Evolutionary conservation across 2,329 filamentous ascomycete species (phyloP).

Genomic region (Penicillium concentricum): DNA sequence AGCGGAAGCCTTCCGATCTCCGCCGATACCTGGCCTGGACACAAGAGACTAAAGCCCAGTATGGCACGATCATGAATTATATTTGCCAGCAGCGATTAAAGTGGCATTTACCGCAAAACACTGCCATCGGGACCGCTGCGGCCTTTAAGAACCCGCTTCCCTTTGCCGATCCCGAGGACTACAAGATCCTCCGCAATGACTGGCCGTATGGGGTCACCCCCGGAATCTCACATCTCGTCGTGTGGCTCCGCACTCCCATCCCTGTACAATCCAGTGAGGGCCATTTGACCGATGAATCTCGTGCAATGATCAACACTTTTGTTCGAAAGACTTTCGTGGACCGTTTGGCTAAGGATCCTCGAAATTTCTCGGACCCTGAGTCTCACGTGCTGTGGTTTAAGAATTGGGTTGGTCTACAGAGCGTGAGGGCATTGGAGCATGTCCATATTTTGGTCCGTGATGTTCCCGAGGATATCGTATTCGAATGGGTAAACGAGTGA

Average conservation of each 20-base stretch:
- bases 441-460: constrained; percentile 55
- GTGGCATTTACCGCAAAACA: constrained; percentile 44
- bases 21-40: constrained; percentile 62
- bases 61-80: constrained; percentile 58
- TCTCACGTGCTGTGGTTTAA: constrained; percentile 63
- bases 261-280: constrained; percentile 47
- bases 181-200: constrained; percentile 59
- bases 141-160: constrained; percentile 48
- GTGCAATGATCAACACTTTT: constrained; percentile 50
- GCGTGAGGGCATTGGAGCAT: constrained; percentile 59
- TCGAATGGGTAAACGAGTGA: constrained; percentile 46
- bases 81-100: constrained; percentile 55
- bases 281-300: constrained; percentile 52
- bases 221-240: constrained; percentile 56
- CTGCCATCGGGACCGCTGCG: constrained; percentile 35
- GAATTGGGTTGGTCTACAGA: constrained; percentile 62
- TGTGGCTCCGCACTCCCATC: constrained; percentile 57
- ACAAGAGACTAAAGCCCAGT: constrained; percentile 52
- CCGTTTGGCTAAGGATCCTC: constrained; percentile 38
- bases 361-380: constrained; percentile 30
- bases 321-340: constrained; percentile 51
- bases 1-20: constrained; percentile 59
- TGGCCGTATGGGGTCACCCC: constrained; percentile 61
- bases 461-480: constrained; percentile 46
- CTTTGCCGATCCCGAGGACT: constrained; percentile 56